Conservation (phyloP, 2,329 filamentous ascomycete species). For the Penicillium verrucosum region DNA sequence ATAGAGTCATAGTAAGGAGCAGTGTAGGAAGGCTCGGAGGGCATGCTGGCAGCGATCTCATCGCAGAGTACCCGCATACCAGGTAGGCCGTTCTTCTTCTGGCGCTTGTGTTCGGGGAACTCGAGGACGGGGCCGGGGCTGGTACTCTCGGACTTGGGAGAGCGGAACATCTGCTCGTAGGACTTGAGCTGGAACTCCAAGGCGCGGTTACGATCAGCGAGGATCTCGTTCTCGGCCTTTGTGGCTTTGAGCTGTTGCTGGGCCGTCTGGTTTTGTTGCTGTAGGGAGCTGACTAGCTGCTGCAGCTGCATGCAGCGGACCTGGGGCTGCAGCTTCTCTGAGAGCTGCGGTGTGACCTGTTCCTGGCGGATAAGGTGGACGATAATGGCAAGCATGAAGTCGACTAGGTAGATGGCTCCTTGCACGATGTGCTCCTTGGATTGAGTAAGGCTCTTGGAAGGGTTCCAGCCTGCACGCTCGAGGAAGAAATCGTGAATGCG, state of each 20-base stretch:
- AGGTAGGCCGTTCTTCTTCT: slow-evolving; percentile 31
- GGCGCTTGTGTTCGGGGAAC: slow-evolving; percentile 29
- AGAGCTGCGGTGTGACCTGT: slow-evolving; percentile 35
- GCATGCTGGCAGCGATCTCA: slow-evolving; percentile 27
- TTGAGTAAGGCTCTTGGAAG: slow-evolving; percentile 38
- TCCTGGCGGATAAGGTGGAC: slow-evolving; percentile 36
- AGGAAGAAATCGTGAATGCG: slow-evolving; percentile 41
- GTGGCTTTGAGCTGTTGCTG: slow-evolving; percentile 35
- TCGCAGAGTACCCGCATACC: slow-evolving; percentile 38
- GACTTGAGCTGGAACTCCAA: slow-evolving; percentile 40
- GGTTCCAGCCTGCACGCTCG: slow-evolving; percentile 41
- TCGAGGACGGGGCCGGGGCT: slow-evolving; percentile 27
- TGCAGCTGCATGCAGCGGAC: slow-evolving; percentile 41
- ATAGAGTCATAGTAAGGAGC: slow-evolving; percentile 20
- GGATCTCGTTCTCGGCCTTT: slow-evolving; percentile 36
- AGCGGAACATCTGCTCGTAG: slow-evolving; percentile 39
- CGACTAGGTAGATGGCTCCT: slow-evolving; percentile 38
- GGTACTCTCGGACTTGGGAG: slow-evolving; percentile 32
- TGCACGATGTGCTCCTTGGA: slow-evolving; percentile 44
- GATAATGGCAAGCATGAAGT: slow-evolving; percentile 40
- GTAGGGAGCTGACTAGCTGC: slow-evolving; percentile 33
- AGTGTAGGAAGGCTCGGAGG: slow-evolving; percentile 21
- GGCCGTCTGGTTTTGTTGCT: slow-evolving; percentile 36
- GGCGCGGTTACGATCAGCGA: slow-evolving; percentile 36
- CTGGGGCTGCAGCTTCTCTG: slow-evolving; percentile 39